Evolutionary conservation across 805 yeast species (phyloP).

Genomic region (Sugiyamaella marilandica): DNA sequence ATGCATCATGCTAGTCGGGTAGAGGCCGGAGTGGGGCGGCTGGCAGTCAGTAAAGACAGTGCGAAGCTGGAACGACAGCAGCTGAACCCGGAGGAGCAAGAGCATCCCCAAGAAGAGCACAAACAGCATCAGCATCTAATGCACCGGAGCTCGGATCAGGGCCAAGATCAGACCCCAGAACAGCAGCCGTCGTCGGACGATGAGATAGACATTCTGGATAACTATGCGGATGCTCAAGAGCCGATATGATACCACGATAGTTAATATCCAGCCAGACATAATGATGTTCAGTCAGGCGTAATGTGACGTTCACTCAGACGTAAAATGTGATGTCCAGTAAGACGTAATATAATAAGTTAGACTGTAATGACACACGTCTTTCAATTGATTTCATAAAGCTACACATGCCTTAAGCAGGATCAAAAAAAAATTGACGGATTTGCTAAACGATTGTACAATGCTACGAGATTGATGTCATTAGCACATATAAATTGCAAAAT

Average conservation of each 20-base stretch:
- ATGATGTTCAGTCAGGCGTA: background rate
- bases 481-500: too few relatives aligned
- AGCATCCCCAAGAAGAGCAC: background rate
- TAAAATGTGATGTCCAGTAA: too few relatives aligned
- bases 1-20: background rate
- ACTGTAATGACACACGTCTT: too few relatives aligned
- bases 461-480: too few relatives aligned
- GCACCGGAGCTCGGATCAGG: background rate
- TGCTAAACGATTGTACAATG: too few relatives aligned
- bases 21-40: background rate
- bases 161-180: background rate
- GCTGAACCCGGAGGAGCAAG: background rate
- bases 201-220: constrained; percentile 1
- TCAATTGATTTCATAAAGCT: too few relatives aligned
- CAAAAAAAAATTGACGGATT: too few relatives aligned
- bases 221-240: background rate
- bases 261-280: too few relatives aligned
- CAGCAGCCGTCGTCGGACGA: background rate
- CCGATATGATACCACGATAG: too few relatives aligned
- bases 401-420: too few relatives aligned
- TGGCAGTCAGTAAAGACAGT: background rate
- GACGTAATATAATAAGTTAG: background rate
- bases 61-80: background rate
- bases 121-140: background rate
- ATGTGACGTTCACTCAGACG: too few relatives aligned